phyloP scores from a whole-genome alignment of 345 rosid genomes.

The Clausena lansium region DNA sequence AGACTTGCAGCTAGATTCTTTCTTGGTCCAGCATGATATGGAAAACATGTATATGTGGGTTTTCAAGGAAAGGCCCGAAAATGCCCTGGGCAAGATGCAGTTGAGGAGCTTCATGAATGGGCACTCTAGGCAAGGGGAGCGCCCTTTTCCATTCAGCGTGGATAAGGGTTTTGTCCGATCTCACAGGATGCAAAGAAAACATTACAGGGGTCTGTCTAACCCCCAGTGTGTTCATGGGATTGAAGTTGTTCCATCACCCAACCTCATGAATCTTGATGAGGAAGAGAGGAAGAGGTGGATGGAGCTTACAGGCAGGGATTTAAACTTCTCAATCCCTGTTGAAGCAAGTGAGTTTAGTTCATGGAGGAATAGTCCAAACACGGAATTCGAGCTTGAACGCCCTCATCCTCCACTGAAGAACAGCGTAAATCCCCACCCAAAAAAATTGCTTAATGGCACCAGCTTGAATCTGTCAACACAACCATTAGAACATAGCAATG shows the following conservation, averaged over 20 bases:
- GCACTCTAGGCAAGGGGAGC: constrained; percentile 76
- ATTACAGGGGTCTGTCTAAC: constrained; percentile 75
- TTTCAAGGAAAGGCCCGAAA: constrained; percentile 74
- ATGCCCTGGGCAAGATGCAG: constrained; percentile 82
- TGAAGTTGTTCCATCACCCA: constrained; percentile 61
- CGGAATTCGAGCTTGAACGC: constrained; percentile 62
- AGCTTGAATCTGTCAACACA: constrained; percentile 60
- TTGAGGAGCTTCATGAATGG: constrained; percentile 79
- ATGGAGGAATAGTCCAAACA: constrained; percentile 64
- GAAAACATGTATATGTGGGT: constrained; percentile 87
- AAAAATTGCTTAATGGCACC: constrained; percentile 52
- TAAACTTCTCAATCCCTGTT: constrained; percentile 46
- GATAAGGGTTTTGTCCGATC: constrained; percentile 78
- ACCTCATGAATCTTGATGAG: constrained; percentile 50
- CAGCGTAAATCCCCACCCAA: constrained; percentile 35
- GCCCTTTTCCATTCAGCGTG: constrained; percentile 65
- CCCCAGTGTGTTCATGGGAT: constrained; percentile 80
- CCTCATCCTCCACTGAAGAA: constrained; percentile 35
- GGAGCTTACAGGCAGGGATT: constrained; percentile 69
- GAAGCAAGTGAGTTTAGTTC: constrained; percentile 69
- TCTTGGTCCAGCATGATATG: constrained; percentile 83
- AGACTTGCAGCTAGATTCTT: constrained; percentile 68
- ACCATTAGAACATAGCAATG: constrained; percentile 44
- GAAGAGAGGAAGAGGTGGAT: constrained; percentile 68
- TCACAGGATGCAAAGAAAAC: constrained; percentile 83